Conservation (phyloP, 768 basidiomycete species). For the Kwoniella bestiolae region DNA sequence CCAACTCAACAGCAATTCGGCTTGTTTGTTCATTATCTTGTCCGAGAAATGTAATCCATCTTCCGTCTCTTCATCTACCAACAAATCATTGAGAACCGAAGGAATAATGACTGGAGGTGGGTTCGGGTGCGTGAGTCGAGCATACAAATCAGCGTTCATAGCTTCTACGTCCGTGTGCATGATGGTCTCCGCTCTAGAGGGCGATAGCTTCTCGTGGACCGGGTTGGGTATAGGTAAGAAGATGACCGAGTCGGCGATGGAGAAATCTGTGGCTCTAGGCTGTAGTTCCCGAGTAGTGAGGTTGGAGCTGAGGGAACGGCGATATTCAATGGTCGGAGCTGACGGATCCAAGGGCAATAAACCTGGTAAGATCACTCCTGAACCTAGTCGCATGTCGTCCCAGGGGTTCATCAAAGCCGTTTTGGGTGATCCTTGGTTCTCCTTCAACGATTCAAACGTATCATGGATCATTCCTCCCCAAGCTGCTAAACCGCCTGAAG, state of each 20-base stretch:
- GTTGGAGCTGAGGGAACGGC: slow-evolving; percentile 7
- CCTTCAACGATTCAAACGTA: slow-evolving; percentile 62
- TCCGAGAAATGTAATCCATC: slow-evolving; percentile 84
- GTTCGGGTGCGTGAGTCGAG: slow-evolving; percentile 63
- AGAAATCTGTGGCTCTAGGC: slow-evolving; percentile 22
- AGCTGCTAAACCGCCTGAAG: slow-evolving; percentile 73
- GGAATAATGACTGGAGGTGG: slow-evolving; percentile 66
- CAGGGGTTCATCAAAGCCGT: slow-evolving; percentile 44
- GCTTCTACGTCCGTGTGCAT: slow-evolving; percentile 78
- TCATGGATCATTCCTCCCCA: slow-evolving; percentile 78
- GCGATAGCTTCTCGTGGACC: slow-evolving; percentile 68
- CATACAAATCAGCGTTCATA: slow-evolving; percentile 84
- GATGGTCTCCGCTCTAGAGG: slow-evolving; percentile 70
- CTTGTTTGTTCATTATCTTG: slow-evolving; percentile 68
- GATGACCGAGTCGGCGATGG: slow-evolving; percentile 73
- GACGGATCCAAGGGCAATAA: slow-evolving; percentile 18
- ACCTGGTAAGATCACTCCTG: slow-evolving; percentile 35
- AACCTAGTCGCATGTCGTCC: slow-evolving; percentile 40
- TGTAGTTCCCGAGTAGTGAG: slow-evolving; percentile 10
- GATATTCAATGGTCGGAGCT: slow-evolving; percentile 7
- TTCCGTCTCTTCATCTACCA: slow-evolving; percentile 72
- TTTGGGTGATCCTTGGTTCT: slow-evolving; percentile 47
- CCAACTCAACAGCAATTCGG: slow-evolving; percentile 76
- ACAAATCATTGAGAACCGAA: slow-evolving; percentile 78
- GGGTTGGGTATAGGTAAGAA: slow-evolving; percentile 78